Percentiles rank a stretch among this genome's conserved stretches.
Evolutionary conservation across 805 yeast species (phyloP).

Genomic region (Saccharomycopsis fermentans): DNA sequence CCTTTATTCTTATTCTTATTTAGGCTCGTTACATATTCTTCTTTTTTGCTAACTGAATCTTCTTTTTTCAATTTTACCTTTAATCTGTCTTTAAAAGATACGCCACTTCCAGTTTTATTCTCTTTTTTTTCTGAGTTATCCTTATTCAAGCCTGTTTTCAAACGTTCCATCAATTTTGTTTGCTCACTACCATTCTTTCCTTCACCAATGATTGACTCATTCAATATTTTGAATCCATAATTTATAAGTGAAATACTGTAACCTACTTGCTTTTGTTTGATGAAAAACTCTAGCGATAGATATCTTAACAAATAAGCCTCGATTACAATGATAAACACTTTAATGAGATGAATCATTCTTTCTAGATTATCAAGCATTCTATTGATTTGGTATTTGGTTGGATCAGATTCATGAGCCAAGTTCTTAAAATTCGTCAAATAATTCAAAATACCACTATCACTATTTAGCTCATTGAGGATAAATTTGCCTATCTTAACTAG

Average conservation of each 20-base stretch:
- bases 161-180: not conserved
- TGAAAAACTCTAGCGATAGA: conserved; percentile 9
- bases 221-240: conserved; percentile 6
- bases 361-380: not conserved
- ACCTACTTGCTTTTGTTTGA: conserved; percentile 11
- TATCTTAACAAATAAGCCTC: conserved; percentile 12
- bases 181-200: not conserved
- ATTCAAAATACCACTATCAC: not conserved
- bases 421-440: conserved; percentile 4
- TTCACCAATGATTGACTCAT: not conserved
- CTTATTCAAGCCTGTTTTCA: not conserved
- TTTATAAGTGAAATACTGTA: conserved; percentile 11
- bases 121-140: not conserved
- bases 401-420: not conserved
- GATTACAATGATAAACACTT: conserved; percentile 5
- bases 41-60: not conserved
- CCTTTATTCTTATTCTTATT: not conserved
- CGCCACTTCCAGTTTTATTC: not conserved
- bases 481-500: conserved; percentile 11
- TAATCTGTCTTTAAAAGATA: conserved; percentile 1
- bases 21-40: not conserved
- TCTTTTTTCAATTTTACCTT: not conserved
- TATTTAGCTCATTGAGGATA: conserved; percentile 4
- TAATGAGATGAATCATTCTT: not conserved
- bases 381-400: not conserved